phyloP scores from a whole-genome alignment of 2,329 filamentous ascomycete species.

The Talaromyces piceae region DNA sequence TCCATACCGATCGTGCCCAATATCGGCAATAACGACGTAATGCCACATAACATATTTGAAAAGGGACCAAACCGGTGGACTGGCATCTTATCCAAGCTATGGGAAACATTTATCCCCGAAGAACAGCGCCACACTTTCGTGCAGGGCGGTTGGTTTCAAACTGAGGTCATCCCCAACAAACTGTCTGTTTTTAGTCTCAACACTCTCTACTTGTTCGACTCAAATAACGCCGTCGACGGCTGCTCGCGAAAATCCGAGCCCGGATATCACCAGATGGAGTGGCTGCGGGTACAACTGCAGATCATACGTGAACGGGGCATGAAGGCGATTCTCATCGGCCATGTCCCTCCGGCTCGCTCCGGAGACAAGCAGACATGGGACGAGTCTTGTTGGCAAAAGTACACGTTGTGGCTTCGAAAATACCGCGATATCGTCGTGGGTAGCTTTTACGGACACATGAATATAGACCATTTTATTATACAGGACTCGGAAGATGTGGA shows the following conservation, averaged over 20 bases:
- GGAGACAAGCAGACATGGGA: conserved; percentile 84
- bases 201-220: conserved; percentile 91
- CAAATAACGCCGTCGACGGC: conserved; percentile 88
- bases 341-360: conserved; percentile 85
- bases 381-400: conserved; percentile 97
- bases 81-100: conserved; percentile 66
- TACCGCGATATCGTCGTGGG: conserved; percentile 83
- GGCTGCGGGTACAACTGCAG: conserved; percentile 83
- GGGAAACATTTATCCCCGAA: conserved; percentile 83
- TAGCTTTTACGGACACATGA: conserved; percentile 90
- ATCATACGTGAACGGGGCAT: conserved; percentile 74
- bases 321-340: conserved; percentile 91
- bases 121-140: conserved; percentile 85
- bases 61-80: conserved; percentile 85
- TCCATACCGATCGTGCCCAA: conserved; percentile 78
- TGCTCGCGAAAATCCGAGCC: conserved; percentile 73
- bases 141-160: conserved; percentile 88
- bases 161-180: conserved; percentile 79
- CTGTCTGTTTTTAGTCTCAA: conserved; percentile 91
- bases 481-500: conserved; percentile 76
- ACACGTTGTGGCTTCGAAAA: conserved; percentile 80
- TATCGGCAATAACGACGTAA: conserved; percentile 94
- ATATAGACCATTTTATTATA: conserved; percentile 92
- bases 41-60: conserved; percentile 90
- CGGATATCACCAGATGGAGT: conserved; percentile 91